Evolutionary conservation across 805 yeast genomes (phyloP).

Genomic region (Wickerhamiella brachini): DNA sequence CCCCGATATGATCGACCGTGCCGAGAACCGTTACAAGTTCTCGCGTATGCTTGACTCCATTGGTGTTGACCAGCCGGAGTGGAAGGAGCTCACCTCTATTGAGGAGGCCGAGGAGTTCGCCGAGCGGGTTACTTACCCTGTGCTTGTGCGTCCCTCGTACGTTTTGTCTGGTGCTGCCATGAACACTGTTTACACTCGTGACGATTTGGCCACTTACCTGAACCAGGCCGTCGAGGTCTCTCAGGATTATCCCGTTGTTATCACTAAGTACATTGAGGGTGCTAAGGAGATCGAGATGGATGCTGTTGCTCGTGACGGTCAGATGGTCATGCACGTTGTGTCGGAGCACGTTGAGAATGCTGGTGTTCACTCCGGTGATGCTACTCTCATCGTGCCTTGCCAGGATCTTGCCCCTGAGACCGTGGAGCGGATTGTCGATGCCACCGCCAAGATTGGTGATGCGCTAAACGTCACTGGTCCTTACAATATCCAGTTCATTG

Average conservation of each 20-base stretch:
- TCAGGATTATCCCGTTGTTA: slow-evolving; percentile 94
- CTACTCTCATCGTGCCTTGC: slow-evolving; percentile 92
- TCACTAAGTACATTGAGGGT: slow-evolving; percentile 89
- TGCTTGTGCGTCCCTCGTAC: slow-evolving; percentile 92
- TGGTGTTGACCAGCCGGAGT: slow-evolving; percentile 97
- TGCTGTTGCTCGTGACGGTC: slow-evolving; percentile 92
- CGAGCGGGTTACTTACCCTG: slow-evolving; percentile 82
- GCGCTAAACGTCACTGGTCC: slow-evolving; percentile 97
- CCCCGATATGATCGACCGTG: slow-evolving; percentile 96
- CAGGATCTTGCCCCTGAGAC: slow-evolving; percentile 90
- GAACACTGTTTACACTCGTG: slow-evolving; percentile 88
- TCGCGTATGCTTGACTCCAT: slow-evolving; percentile 93
- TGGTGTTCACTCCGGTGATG: slow-evolving; percentile 99
- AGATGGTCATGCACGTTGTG: slow-evolving; percentile 90
- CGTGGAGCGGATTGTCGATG: slow-evolving; percentile 78
- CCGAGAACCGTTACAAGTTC: slow-evolving; percentile 95
- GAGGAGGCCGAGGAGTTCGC: slow-evolving; percentile 91
- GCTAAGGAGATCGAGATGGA: slow-evolving; percentile 99
- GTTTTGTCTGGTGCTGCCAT: slow-evolving; percentile 98
- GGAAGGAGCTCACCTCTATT: slow-evolving; percentile 92
- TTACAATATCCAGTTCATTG: slow-evolving; percentile 91
- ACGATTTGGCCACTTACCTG: slow-evolving; percentile 75
- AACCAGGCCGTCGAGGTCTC: slow-evolving; percentile 95
- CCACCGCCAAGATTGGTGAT: slow-evolving; percentile 89
- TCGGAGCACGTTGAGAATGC: slow-evolving; percentile 98